A percentile compares a stretch with the other conserved stretches of the same genome.
phyloP scores from a whole-genome alignment of 371 early-diverging fungal genomes.

The Catenaria anguillulae region DNA sequence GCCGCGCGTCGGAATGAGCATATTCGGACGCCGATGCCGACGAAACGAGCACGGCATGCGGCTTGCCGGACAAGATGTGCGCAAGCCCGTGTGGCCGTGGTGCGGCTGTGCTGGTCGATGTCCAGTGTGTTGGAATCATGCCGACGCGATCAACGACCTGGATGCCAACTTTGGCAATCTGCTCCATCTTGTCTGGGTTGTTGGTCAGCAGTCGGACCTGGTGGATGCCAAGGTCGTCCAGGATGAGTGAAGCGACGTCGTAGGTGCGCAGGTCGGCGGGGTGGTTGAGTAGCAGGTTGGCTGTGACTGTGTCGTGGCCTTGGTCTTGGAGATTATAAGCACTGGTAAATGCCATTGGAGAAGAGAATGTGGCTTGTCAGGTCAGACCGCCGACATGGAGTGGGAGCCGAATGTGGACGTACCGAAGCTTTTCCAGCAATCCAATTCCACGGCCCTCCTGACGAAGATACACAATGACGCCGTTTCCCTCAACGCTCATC shows the following conservation, averaged over 20 bases:
- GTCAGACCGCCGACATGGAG: too few relatives aligned
- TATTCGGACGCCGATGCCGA: not conserved
- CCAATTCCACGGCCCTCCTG: constrained; percentile 96
- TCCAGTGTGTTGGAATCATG: constrained; percentile 66
- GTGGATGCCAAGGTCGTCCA: constrained; percentile 56
- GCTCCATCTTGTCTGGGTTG: constrained; percentile 84
- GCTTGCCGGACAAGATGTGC: not conserved
- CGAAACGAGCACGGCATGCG: not conserved
- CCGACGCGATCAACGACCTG: constrained; percentile 64
- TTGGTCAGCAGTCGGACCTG: constrained; percentile 75
- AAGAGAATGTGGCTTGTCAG: too few relatives aligned
- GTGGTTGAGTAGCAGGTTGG: constrained; percentile 75
- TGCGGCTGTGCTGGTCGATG: constrained; percentile 1
- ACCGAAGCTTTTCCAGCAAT: constrained; percentile 76
- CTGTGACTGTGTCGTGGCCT: constrained; percentile 87
- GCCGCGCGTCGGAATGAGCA: too few relatives aligned
- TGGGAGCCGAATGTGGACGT: too few relatives aligned
- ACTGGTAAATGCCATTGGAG: constrained; percentile 20
- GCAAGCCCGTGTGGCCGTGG: not conserved
- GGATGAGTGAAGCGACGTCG: constrained; percentile 76
- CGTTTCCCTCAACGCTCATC: constrained; percentile 64
- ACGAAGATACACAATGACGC: constrained; percentile 81
- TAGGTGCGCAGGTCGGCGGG: constrained; percentile 85
- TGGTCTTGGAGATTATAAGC: constrained; percentile 93
- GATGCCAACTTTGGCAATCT: constrained; percentile 51